A percentile compares a stretch with the other conserved stretches of the same genome.
phyloP scores from a whole-genome alignment of 768 basidiomycete species.

The Amanita molliuscula region DNA sequence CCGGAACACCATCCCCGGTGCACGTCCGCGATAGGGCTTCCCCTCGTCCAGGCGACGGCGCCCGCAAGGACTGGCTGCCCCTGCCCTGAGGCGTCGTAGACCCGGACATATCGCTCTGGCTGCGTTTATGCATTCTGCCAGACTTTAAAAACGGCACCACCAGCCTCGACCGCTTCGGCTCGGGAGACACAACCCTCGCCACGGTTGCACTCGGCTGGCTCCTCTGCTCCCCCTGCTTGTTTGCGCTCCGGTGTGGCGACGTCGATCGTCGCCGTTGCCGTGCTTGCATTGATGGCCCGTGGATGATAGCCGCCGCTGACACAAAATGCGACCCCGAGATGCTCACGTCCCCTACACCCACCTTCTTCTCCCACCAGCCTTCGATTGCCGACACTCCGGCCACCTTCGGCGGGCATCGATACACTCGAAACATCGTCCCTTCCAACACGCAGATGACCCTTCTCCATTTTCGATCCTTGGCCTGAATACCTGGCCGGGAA shows the following conservation, averaged over 20 bases:
- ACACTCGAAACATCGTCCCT: constrained; percentile 82
- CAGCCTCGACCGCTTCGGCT: constrained; percentile 24
- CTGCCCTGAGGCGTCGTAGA: constrained; percentile 7
- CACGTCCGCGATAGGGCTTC: not conserved
- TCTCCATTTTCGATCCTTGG: constrained; percentile 88
- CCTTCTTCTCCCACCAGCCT: constrained; percentile 71
- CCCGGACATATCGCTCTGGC: constrained; percentile 25
- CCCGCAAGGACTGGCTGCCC: not conserved
- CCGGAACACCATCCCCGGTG: constrained; percentile 3
- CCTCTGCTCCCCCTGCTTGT: not conserved
- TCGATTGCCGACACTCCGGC: constrained; percentile 45
- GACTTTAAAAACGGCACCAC: constrained; percentile 36
- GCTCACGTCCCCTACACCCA: constrained; percentile 59
- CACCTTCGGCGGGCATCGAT: constrained; percentile 35
- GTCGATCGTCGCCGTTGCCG: constrained; percentile 4
- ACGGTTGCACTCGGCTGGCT: not conserved
- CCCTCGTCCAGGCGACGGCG: constrained; percentile 7
- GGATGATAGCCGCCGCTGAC: constrained; percentile 3
- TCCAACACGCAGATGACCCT: constrained; percentile 82
- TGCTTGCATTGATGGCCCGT: not conserved
- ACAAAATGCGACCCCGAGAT: not conserved
- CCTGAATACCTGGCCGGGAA: constrained; percentile 69
- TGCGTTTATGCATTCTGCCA: constrained; percentile 25
- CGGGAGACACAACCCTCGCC: not conserved
- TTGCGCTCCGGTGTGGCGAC: constrained; percentile 12